Evolutionary conservation across 345 rosid genomes (phyloP).

Genomic region (Triadica sebifera): DNA sequence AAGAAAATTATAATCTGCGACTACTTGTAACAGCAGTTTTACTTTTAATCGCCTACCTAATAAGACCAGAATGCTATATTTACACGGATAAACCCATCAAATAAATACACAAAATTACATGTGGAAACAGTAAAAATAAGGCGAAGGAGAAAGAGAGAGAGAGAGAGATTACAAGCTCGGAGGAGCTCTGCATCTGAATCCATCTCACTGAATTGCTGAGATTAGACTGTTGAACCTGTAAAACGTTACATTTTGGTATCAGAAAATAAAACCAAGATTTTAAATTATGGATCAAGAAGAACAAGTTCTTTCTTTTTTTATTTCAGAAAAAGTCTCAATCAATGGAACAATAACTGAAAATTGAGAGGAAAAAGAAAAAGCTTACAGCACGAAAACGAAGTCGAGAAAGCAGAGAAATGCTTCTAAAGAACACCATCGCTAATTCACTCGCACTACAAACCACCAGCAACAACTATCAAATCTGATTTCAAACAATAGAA

Average conservation of each 20-base stretch:
- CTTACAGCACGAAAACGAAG: conserved; percentile 71
- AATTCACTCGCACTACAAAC: conserved; percentile 9
- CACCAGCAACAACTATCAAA: background rate
- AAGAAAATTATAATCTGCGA: background rate
- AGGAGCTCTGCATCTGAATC: conserved; percentile 78
- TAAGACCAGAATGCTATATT: background rate
- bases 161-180: conserved; percentile 52
- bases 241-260: conserved; percentile 5
- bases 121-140: background rate
- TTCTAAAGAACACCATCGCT: conserved; percentile 66
- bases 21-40: background rate
- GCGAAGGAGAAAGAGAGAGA: background rate
- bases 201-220: conserved; percentile 71
- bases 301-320: background rate
- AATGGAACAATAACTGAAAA: background rate
- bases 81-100: background rate
- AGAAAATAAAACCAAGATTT: background rate
- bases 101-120: background rate
- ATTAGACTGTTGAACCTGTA: conserved; percentile 59
- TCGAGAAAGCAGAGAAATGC: conserved; percentile 56
- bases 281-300: background rate
- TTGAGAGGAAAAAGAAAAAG: background rate
- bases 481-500: background rate
- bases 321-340: background rate
- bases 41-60: background rate